Evolutionary conservation across 163 green algal genomes (phyloP), one percentile per base, ranked within the genome.

Genomic region (Scenedesmus sp.): DNA sequence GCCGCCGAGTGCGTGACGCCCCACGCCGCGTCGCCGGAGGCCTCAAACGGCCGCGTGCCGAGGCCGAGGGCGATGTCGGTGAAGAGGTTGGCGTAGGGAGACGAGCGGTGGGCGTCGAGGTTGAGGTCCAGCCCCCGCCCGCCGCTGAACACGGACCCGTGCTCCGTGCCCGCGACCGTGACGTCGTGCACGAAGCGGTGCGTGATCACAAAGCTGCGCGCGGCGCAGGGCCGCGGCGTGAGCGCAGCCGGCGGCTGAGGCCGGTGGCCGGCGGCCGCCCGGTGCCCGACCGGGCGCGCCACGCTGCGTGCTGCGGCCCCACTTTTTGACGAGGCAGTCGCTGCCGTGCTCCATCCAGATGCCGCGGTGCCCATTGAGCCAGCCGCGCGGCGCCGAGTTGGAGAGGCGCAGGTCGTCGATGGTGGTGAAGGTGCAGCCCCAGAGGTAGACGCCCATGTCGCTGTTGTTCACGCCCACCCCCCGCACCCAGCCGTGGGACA

Each of bases 291-390:
- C n/a, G n/a, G n/a, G n/a, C n/a, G n/a, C n/a, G n/a, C n/a, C n/a
- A n/a, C n/a, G n/a, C n/a, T n/a, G n/a, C n/a, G 17, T 33, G n/a
- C 2, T 29, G 60, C 33, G 10, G 39, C 22, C 54, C 42, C 48
- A 70, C 58, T 64, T 73, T n/a, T 36, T 80, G 5, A 81, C 11
- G 33, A 81, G 22, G 34, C 17, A 60, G 73, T 81, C 73, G 33
- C 60, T 66, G 31, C 75, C 75, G 31, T 82, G 75, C 51, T 82
- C 75, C 50, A 82, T 33, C 75, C 75, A 82, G 17, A 82, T n/a
- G 17, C 75, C 75, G 15, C 75, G 44, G 75, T 82, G 75, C 14
- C 75, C 75, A n/a, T 60, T 74, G 42, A 45, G 62, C 71, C 57
- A 71, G 4, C 29, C 60, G 15, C 60, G 36, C 31, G 63, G 73